Evolutionary conservation across 2,329 filamentous ascomycete genomes (phyloP).

Genomic region (Hymenoscyphus scutula): DNA sequence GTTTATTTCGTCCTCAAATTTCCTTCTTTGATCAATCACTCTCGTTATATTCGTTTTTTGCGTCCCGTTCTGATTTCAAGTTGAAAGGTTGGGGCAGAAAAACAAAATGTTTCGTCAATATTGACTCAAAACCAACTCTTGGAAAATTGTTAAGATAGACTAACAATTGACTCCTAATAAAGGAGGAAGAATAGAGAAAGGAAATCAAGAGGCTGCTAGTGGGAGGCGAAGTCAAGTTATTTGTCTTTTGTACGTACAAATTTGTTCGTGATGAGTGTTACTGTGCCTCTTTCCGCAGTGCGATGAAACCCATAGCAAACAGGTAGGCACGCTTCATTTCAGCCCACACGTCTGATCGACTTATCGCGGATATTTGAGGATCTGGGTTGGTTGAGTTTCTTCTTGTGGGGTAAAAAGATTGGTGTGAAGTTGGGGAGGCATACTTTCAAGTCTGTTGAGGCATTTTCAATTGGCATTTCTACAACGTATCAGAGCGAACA

Average conservation of each 20-base stretch:
- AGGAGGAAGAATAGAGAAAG: not conserved
- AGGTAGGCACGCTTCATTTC: not conserved
- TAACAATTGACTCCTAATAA: not conserved
- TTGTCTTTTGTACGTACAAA: not conserved
- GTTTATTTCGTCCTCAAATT: not conserved
- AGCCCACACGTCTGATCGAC: not conserved
- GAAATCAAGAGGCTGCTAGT: not conserved
- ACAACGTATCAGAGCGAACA: no score
- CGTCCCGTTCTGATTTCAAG: not conserved
- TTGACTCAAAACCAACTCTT: not conserved
- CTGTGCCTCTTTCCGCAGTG: constrained; percentile 4
- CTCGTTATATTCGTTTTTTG: not conserved
- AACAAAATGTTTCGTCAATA: not conserved
- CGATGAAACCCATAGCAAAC: constrained; percentile 1
- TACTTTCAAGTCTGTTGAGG: no score
- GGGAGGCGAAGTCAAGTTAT: not conserved
- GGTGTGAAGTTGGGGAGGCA: no score
- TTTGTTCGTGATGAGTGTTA: not conserved
- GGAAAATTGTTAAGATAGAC: no score
- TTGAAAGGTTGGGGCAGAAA: not conserved
- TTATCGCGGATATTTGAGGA: not conserved
- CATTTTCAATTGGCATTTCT: no score
- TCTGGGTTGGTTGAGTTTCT: not conserved
- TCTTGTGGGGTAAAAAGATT: not conserved
- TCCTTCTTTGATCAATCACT: not conserved